These are phyloP conservation scores for Verticillium tricorpus DNA, from an alignment of 2,329 filamentous ascomycete species.

Conservation along the genomic window DNA sequence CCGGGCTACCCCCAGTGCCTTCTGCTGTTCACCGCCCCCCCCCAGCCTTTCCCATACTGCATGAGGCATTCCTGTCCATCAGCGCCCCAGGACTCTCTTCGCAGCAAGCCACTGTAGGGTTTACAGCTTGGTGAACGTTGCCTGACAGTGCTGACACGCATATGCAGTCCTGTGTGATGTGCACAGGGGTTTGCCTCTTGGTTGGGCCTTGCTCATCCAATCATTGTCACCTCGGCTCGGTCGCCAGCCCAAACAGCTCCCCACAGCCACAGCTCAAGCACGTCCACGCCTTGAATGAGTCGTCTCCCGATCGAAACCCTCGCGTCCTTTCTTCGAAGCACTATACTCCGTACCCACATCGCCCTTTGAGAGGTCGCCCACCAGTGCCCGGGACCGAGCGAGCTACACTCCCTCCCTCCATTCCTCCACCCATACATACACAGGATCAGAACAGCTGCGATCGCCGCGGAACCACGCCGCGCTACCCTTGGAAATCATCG, in stretches of 20 bases:
- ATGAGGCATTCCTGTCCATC: neutral
- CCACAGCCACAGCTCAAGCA: neutral
- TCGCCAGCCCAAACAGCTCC: neutral
- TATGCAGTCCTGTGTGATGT: neutral
- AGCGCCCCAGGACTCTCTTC: neutral
- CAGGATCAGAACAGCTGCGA: neutral
- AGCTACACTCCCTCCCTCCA: neutral
- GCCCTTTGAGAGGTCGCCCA: neutral
- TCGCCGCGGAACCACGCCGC: neutral
- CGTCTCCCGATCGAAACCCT: neutral
- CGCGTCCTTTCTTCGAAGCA: neutral
- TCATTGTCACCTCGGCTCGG: neutral
- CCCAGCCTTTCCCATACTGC: neutral
- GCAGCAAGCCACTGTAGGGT: neutral
- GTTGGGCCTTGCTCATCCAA: neutral
- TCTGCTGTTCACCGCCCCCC: neutral
- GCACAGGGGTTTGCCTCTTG: neutral
- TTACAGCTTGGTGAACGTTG: neutral
- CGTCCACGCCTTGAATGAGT: neutral
- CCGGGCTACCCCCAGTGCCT: neutral
- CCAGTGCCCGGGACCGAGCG: neutral
- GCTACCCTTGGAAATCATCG: neutral
- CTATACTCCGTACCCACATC: neutral
- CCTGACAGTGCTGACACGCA: neutral
- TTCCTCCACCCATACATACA: neutral